Evolutionary conservation across 176 grass and related monocot species (phyloP).

Genomic region (Oryza longistaminata): DNA sequence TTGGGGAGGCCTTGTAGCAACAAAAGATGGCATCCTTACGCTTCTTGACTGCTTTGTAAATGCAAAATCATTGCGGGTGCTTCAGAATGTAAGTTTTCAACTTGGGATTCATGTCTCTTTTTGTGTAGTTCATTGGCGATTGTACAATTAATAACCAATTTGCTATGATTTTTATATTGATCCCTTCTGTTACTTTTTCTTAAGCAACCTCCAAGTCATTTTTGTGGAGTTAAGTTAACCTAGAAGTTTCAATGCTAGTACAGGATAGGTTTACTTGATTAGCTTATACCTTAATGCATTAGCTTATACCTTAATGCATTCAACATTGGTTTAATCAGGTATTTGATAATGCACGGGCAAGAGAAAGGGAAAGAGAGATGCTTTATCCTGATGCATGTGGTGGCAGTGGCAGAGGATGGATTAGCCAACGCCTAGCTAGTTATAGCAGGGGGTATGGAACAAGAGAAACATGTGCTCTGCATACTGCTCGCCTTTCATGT

Average conservation of each 20-base stretch:
- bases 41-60: constrained; percentile 84
- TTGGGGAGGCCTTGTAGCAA: constrained; percentile 85
- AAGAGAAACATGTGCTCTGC: constrained; percentile 90
- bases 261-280: not conserved
- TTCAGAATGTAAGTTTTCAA: constrained; percentile 79
- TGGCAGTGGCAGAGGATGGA: constrained; percentile 91
- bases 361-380: constrained; percentile 93
- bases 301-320: constrained; percentile 29
- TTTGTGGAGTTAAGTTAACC: constrained; percentile 2
- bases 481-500: constrained; percentile 88
- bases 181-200: constrained; percentile 35
- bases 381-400: constrained; percentile 99
- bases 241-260: constrained; percentile 8
- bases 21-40: constrained; percentile 85
- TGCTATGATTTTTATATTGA: constrained; percentile 11
- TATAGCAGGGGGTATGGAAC: constrained; percentile 77
- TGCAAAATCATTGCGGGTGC: constrained; percentile 63
- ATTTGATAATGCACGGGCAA: constrained; percentile 92
- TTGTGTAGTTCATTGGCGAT: constrained; percentile 9
- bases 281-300: constrained; percentile 29
- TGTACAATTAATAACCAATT: constrained; percentile 23
- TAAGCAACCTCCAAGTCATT: constrained; percentile 15
- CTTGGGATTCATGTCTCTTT: constrained; percentile 19
- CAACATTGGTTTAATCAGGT: constrained; percentile 55
- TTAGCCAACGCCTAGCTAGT: constrained; percentile 78